Evolutionary conservation across 1,284 basidiomycete genomes (phyloP).

Genomic region (Leccinum variabile): DNA sequence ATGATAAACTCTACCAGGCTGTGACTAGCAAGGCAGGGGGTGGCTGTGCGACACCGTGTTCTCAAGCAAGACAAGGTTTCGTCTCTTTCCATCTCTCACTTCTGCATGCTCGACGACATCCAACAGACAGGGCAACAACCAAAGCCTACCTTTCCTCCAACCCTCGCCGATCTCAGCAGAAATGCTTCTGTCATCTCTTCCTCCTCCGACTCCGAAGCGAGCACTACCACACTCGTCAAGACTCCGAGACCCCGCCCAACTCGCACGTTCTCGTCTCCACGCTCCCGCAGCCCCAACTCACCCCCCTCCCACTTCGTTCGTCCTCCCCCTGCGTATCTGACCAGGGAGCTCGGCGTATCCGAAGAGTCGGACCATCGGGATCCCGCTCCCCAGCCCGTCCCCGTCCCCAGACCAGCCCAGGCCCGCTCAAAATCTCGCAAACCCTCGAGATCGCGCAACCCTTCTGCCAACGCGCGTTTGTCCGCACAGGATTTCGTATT

Average conservation of each 20-base stretch:
- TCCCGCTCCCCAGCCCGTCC: conserved; percentile 11
- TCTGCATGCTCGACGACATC: not conserved
- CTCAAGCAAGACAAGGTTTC: conserved; percentile 11
- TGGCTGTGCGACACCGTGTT: conserved; percentile 25
- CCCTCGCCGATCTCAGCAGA: conserved; percentile 65
- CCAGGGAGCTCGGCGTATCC: conserved; percentile 53
- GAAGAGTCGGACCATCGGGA: conserved; percentile 32
- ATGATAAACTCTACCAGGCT: not conserved
- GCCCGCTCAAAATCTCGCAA: conserved; percentile 37
- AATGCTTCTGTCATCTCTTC: conserved; percentile 76
- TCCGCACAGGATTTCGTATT: conserved; percentile 68
- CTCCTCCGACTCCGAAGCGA: conserved; percentile 59
- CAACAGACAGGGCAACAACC: not conserved
- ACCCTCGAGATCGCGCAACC: conserved; percentile 46
- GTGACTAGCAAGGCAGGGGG: conserved; percentile 13
- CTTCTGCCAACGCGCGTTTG: conserved; percentile 47
- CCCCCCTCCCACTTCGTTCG: conserved; percentile 44
- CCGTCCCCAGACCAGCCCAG: conserved; percentile 9
- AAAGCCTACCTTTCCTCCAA: conserved; percentile 35
- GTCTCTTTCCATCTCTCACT: not conserved
- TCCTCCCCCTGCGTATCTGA: conserved; percentile 58
- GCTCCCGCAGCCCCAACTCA: conserved; percentile 54
- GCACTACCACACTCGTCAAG: conserved; percentile 42
- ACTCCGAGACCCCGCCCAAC: conserved; percentile 57
- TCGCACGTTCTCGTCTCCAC: conserved; percentile 66